Base-by-base conservation (phyloP, 1,284 basidiomycete species). In the Apiotrichum gracile region DNA sequence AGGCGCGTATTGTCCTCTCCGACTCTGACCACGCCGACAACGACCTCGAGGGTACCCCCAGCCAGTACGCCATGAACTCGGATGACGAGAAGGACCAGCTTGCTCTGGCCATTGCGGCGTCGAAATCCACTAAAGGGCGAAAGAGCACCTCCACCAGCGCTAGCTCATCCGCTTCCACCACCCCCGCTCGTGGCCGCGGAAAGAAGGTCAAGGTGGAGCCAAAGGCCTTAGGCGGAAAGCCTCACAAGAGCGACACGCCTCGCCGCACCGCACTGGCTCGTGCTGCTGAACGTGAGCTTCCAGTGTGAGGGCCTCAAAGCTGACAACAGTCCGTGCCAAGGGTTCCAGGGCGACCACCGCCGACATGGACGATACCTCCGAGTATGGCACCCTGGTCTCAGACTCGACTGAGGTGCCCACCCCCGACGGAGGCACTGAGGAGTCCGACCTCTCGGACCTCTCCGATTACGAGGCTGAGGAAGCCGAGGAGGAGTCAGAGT, bases 81-180 rank as follows among this genome's bases (percentile, higher is more conserved):
- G 66, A 69, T 9, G 65, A 64, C 14, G 66, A 71, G 42, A 60
- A 37, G 17, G 52, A 56, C 31, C 62, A 62, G 50, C 38, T 65
- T 0, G 31, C 58, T 21, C 25, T 47, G n/a, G 63, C 64, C 4
- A 29, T 66, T 4, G 27, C 44, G n/a, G 57, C 52, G 5, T 58
- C 57, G 4, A 55, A 57, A 45, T 29, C 26, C 24, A 21, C n/a
- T 19, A 12, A 34, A n/a, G 17, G 46, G 35, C 27, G 27, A 6
- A 29, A 29, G 27, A 42, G n/a, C 25, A 4, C 49, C 14, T 16
- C 34, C 22, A 24, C 48, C 10, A 43, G 40, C 22, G n/a, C 47
- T 8, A 31, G 26, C 39, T 12, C 24, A 7, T 17, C 19, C 10
- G n/a, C 49, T n/a, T 35, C 48, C 5, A 17, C 49, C 24, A 42